Percentiles rank a stretch among this genome's conserved stretches.
Evolutionary conservation across 805 yeast genomes (phyloP).

Genomic region (Yarrowia keelungensis): DNA sequence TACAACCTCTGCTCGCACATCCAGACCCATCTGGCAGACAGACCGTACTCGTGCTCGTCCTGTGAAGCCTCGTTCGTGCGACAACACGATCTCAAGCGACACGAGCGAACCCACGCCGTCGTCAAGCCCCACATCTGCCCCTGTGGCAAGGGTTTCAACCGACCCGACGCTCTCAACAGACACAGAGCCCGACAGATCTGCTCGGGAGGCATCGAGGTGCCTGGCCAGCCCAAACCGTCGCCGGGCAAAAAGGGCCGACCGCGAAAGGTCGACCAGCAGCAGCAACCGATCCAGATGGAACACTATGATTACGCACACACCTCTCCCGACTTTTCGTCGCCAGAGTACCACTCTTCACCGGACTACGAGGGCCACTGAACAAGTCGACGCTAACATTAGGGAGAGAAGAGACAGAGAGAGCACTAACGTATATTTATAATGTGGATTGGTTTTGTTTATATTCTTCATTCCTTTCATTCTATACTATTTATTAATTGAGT

Average conservation of each 20-base stretch:
- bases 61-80: slow-evolving; percentile 91
- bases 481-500: slow-evolving; percentile 34
- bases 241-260: slow-evolving; percentile 53
- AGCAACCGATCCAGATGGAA: slow-evolving; percentile 20
- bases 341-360: slow-evolving; percentile 33
- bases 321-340: slow-evolving; percentile 35
- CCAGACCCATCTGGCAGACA: slow-evolving; percentile 92
- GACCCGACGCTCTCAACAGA: slow-evolving; percentile 86
- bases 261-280: slow-evolving; percentile 43
- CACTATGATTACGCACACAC: slow-evolving; percentile 29
- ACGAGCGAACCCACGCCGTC: slow-evolving; percentile 82
- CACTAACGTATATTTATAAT: slow-evolving; percentile 18
- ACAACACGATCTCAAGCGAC: slow-evolving; percentile 92
- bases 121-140: slow-evolving; percentile 73
- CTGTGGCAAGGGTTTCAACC: slow-evolving; percentile 92
- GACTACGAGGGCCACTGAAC: slow-evolving; percentile 4
- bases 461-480: slow-evolving; percentile 18
- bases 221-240: slow-evolving; percentile 45
- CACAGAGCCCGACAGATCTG: slow-evolving; percentile 84
- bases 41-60: slow-evolving; percentile 80
- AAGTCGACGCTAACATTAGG: not conserved
- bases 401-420: not conserved
- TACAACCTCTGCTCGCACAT: slow-evolving; percentile 95
- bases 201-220: slow-evolving; percentile 61
- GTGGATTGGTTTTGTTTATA: slow-evolving; percentile 32